phyloP scores from a whole-genome alignment of 2,329 filamentous ascomycete species.

The Penicillium brasilianum region DNA sequence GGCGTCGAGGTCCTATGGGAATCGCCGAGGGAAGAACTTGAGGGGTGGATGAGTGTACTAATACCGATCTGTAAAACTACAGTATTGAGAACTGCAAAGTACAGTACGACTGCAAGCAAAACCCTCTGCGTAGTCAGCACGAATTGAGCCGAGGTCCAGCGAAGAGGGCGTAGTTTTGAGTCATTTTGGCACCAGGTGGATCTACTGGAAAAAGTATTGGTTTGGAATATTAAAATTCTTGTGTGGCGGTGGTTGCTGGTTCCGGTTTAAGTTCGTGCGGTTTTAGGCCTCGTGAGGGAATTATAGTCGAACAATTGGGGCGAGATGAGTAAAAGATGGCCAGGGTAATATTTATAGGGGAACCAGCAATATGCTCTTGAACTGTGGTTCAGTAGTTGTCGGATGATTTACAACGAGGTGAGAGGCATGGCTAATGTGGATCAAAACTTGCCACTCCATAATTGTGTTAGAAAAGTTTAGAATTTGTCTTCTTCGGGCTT shows the following conservation, averaged over 20 bases:
- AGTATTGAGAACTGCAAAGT: not conserved
- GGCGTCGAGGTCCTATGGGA: conserved; percentile 18
- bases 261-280: conserved; percentile 28
- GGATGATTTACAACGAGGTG: no score
- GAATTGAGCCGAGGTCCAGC: conserved; percentile 31
- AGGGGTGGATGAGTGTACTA: not conserved
- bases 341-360: not conserved
- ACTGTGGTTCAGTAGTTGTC: no score
- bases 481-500: not conserved
- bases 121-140: conserved; percentile 12
- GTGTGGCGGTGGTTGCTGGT: conserved; percentile 4
- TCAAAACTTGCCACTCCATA: not conserved
- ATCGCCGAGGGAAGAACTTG: conserved; percentile 11
- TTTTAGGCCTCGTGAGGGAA: not conserved
- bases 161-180: conserved; percentile 22
- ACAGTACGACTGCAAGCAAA: no score
- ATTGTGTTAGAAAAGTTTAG: not conserved
- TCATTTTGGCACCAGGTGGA: conserved; percentile 22
- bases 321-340: not conserved
- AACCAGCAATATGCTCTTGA: no score
- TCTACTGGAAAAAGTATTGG: conserved; percentile 11
- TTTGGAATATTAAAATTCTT: conserved; percentile 2
- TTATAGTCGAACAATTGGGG: not conserved
- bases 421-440: not conserved
- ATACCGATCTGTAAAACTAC: not conserved